A percentile compares a stretch with the other conserved stretches of the same genome.
Evolutionary conservation across 768 basidiomycete genomes (phyloP).

Genomic region (Amanita inopinata): DNA sequence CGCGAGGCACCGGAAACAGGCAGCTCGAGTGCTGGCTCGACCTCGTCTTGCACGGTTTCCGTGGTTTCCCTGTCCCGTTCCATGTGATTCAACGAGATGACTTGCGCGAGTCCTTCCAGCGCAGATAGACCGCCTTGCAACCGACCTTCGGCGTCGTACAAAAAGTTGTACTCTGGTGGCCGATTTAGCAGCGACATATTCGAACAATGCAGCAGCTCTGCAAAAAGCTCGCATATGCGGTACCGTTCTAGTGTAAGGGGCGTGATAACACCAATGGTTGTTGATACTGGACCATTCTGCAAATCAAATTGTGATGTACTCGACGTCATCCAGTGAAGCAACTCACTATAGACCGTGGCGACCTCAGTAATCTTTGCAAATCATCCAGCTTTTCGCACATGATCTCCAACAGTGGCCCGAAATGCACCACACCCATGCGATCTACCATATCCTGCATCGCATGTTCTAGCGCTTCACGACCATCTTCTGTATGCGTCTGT

Average conservation of each 20-base stretch:
- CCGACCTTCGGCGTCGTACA: conserved; percentile 79
- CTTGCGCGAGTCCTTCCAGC: conserved; percentile 79
- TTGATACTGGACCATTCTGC: conserved; percentile 59
- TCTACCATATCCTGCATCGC: conserved; percentile 78
- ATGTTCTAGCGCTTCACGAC: conserved; percentile 54
- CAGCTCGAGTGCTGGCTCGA: conserved; percentile 57
- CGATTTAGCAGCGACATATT: conserved; percentile 97
- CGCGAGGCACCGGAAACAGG: conserved; percentile 46
- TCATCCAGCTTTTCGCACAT: conserved; percentile 59
- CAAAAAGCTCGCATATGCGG: conserved; percentile 92
- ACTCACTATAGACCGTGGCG: conserved; percentile 73
- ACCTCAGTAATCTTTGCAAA: conserved; percentile 58
- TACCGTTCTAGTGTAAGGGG: conserved; percentile 94
- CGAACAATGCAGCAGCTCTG: conserved; percentile 94
- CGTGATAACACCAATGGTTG: conserved; percentile 61
- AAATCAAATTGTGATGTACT: conserved; percentile 1
- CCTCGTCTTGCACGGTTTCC: conserved; percentile 31
- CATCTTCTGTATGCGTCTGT: conserved; percentile 40
- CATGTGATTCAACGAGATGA: conserved; percentile 58
- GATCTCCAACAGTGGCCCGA: conserved; percentile 70
- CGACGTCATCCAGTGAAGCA: neutral
- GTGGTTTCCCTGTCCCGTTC: conserved; percentile 44
- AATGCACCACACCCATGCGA: conserved; percentile 83
- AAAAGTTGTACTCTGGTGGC: conserved; percentile 47
- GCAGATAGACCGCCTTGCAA: conserved; percentile 80